These are phyloP conservation scores for Rhynchospora pubera DNA, from an alignment of 176 grass and related monocot species.

Conservation along the genomic window DNA sequence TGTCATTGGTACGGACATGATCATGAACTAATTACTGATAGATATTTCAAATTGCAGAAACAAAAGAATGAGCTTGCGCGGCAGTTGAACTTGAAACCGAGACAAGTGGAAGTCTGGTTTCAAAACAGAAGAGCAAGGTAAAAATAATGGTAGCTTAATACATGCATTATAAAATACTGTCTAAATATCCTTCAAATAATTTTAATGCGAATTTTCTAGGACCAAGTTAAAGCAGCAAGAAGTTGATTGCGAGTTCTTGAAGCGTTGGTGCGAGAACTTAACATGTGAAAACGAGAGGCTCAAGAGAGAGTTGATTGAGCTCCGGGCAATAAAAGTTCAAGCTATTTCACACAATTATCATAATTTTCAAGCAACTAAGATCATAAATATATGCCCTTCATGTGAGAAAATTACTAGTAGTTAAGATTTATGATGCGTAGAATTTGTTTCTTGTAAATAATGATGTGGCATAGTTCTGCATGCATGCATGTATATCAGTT, in stretches of 20 bases:
- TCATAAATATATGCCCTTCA: slow-evolving; percentile 35
- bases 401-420: slow-evolving; percentile 38
- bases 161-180: background rate
- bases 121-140: slow-evolving; percentile 91
- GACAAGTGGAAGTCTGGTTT: slow-evolving; percentile 92
- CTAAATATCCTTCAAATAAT: background rate
- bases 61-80: slow-evolving; percentile 52
- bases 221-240: slow-evolving; percentile 72
- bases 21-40: background rate
- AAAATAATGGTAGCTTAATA: background rate
- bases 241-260: slow-evolving; percentile 57
- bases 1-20: background rate
- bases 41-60: slow-evolving; percentile 28
- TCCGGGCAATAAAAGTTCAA: slow-evolving; percentile 9
- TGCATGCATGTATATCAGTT: background rate
- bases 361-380: slow-evolving; percentile 15
- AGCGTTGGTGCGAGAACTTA: slow-evolving; percentile 47
- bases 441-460: background rate
- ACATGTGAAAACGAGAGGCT: slow-evolving; percentile 58
- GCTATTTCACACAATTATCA: slow-evolving; percentile 3
- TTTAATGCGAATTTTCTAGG: slow-evolving; percentile 19
- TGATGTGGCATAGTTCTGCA: background rate
- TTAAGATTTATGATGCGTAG: background rate
- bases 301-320: slow-evolving; percentile 43
- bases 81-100: slow-evolving; percentile 48